Percentiles rank a stretch among this genome's conserved stretches.
These are phyloP conservation scores for Cordyceps javanica DNA, from an alignment of 2,329 filamentous ascomycete species.

Conservation along the genomic window DNA sequence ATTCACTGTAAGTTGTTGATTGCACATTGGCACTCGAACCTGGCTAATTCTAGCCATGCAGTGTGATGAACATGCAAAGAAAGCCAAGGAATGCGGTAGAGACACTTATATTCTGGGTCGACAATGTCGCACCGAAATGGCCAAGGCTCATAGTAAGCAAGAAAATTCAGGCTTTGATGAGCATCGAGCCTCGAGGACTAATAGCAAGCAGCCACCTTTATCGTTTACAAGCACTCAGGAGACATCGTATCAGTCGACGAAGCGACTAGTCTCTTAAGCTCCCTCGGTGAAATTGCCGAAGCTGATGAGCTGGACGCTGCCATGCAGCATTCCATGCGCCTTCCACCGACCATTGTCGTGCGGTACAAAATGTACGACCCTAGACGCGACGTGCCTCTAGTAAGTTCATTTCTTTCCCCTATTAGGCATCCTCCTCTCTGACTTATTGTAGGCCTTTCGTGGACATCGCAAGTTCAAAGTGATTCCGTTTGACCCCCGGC, in stretches of 20 bases:
- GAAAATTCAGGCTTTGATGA: conserved; percentile 5
- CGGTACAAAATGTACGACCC: conserved; percentile 47
- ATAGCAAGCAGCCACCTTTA: conserved; percentile 38
- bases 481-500: conserved; percentile 23
- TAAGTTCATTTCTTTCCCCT: conserved; percentile 26
- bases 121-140: conserved; percentile 53
- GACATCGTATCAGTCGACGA: conserved; percentile 35
- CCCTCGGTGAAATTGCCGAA: conserved; percentile 38
- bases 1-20: conserved; percentile 44
- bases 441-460: conserved; percentile 23
- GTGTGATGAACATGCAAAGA: conserved; percentile 42
- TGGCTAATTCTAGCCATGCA: conserved; percentile 19
- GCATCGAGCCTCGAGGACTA: conserved; percentile 18
- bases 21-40: not conserved
- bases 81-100: conserved; percentile 41
- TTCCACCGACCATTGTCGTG: conserved; percentile 38
- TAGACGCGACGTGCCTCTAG: conserved; percentile 41
- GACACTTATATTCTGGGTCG: conserved; percentile 48
- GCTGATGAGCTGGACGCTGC: conserved; percentile 30
- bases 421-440: conserved; percentile 5
- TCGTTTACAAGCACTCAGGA: conserved; percentile 36
- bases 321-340: conserved; percentile 26
- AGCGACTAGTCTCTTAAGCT: conserved; percentile 34
- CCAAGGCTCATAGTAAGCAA: conserved; percentile 50
- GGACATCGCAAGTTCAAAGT: conserved; percentile 17